Evolutionary conservation across 257 asterid genomes (phyloP).

Genomic region (Forsythia viridissima): DNA sequence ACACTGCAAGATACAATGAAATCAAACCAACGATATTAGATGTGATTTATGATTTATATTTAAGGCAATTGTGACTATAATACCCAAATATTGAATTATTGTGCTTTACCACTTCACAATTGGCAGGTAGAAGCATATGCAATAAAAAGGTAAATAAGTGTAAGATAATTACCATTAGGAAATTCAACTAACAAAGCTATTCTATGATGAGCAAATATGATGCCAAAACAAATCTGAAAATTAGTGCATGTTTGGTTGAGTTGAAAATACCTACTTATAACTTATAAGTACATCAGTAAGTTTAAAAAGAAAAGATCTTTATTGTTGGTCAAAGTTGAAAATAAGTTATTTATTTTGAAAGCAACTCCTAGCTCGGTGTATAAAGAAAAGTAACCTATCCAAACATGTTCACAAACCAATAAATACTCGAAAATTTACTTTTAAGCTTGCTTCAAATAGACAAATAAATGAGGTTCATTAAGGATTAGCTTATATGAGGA

Average conservation of each 20-base stretch:
- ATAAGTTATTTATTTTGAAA: neutral
- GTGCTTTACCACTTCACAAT: neutral
- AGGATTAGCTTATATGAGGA: neutral
- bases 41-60: neutral
- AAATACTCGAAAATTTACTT: neutral
- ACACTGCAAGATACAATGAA: slow-evolving; percentile 50
- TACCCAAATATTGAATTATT: neutral
- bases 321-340: neutral
- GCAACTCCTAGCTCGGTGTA: neutral
- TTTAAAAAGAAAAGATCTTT: neutral
- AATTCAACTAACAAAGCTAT: neutral
- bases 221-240: neutral
- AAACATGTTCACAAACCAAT: neutral
- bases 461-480: neutral
- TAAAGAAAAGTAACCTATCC: neutral
- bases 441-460: neutral
- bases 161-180: neutral
- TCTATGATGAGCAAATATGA: neutral
- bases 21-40: neutral
- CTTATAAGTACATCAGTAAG: too few species aligned
- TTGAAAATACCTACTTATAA: neutral
- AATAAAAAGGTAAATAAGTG: too few species aligned
- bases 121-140: neutral
- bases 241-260: neutral
- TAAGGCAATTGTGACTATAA: neutral